Evolutionary conservation across 176 grass and related monocot species (phyloP), one percentile per base, ranked within the genome.

Genomic region (Rhynchospora pubera): DNA sequence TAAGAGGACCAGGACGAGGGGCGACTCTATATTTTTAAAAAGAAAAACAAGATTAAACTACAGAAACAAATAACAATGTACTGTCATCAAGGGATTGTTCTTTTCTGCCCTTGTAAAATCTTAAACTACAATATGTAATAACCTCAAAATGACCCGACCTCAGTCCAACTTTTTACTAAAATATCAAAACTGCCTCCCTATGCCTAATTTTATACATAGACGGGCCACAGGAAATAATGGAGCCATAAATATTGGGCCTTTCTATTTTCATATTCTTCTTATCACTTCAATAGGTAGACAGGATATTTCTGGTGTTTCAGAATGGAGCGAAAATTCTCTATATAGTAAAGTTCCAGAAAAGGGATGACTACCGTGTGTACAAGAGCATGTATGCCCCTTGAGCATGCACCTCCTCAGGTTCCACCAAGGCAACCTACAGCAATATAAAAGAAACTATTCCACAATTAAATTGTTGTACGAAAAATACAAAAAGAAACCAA

Each of bases 301-400:
- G 5, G 45, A 47, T 5, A 53, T 77, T 77, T 55, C 30, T 14
- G 5, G 21, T 9, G 7, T 53, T 18, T 19, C 55, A 50, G 16
- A 6, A 14, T 56, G 16, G 6, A 56, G 55, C 15, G 15, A 52
- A 56, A 77, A 18, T 56, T 55, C 50, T 18, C 13, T 30, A 56
- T 42, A 91, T 4, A 64, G 71, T 77, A 82, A 82, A 24, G 28
- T 53, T 81, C n/a, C 45, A 79, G n/a, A 84, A 43, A 83, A 82
- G 63, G 56, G 66, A 78, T 66, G 53, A 81, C 24, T 89, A 94
- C 94, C 93, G 92, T 79, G 79, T 93, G 80, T 99, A 99, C 84
- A 99, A 74, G 60, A 99, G 96, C 96, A 95, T 99, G 89, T 99
- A 99, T 85, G 96, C 96, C 69, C 96, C 89, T 90, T 99, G 90